These are phyloP conservation scores for Trypanosoma avium DNA, from an alignment of 208 protist species.

Conservation along the genomic window DNA sequence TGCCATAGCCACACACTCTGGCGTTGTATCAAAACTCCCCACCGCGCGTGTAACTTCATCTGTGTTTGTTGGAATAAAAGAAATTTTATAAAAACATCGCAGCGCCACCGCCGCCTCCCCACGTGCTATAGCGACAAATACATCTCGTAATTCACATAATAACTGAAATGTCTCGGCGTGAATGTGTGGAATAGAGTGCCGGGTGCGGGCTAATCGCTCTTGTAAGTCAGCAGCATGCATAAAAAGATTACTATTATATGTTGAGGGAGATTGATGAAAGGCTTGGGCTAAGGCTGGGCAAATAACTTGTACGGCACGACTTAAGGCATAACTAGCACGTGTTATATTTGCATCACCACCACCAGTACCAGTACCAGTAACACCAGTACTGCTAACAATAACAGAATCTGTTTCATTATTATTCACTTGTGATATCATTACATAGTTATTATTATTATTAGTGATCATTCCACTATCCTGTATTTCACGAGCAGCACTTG, in stretches of 20 bases:
- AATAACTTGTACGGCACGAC: slow-evolving; percentile 54
- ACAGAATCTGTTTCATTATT: too few species aligned
- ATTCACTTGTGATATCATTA: too few species aligned
- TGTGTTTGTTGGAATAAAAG: slow-evolving; percentile 48
- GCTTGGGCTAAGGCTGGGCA: slow-evolving; percentile 58
- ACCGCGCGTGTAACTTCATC: slow-evolving; percentile 27
- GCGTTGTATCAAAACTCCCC: slow-evolving; percentile 26
- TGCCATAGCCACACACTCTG: slow-evolving; percentile 28
- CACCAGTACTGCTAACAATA: too few species aligned
- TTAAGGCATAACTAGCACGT: slow-evolving; percentile 35
- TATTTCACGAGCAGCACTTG: too few species aligned
- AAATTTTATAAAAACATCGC: slow-evolving; percentile 43
- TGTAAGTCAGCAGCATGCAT: slow-evolving; percentile 41
- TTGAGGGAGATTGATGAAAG: slow-evolving; percentile 54
- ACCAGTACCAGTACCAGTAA: too few species aligned
- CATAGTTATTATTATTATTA: too few species aligned
- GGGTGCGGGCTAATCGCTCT: slow-evolving; percentile 22
- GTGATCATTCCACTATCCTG: too few species aligned
- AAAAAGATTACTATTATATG: slow-evolving; percentile 38
- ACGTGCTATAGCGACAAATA: slow-evolving; percentile 35
- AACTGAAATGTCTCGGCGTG: slow-evolving; percentile 23
- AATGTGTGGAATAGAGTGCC: slow-evolving; percentile 3
- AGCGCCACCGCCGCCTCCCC: slow-evolving; percentile 47
- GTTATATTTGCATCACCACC: too few species aligned
- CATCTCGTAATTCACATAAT: slow-evolving; percentile 64